Percentiles rank a stretch among this genome's conserved stretches.
Evolutionary conservation across 1,139 yeast species (phyloP).

Genomic region (Pichia sp.): DNA sequence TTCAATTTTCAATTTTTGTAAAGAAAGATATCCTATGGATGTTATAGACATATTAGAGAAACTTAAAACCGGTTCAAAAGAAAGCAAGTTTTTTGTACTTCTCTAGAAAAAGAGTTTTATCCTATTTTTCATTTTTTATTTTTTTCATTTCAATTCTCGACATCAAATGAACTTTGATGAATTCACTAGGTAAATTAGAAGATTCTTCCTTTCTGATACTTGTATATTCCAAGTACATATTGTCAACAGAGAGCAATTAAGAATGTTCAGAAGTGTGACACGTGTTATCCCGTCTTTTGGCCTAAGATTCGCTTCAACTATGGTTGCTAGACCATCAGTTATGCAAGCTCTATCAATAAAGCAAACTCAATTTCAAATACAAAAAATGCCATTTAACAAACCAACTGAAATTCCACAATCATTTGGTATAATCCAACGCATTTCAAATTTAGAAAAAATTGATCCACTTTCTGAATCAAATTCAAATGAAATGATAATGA

Average conservation of each 20-base stretch:
- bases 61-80: no score
- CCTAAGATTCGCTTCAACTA: constrained; percentile 16
- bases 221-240: not conserved
- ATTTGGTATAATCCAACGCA: not conserved
- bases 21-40: no score
- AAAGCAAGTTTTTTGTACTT: no score
- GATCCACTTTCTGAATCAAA: constrained; percentile 10
- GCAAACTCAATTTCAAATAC: not conserved
- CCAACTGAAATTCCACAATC: not conserved
- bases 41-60: no score
- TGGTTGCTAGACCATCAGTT: constrained; percentile 7
- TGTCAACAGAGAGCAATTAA: not conserved
- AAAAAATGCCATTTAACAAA: not conserved
- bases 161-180: not conserved
- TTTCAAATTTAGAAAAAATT: constrained; percentile 7
- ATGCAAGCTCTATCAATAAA: not conserved
- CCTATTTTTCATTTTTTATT: not conserved
- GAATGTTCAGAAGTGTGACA: constrained; percentile 11
- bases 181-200: not conserved
- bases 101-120: no score
- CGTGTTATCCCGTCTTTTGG: constrained; percentile 11
- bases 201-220: not conserved
- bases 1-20: no score
- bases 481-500: constrained; percentile 32
- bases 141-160: not conserved